Conservation (phyloP, 441 rosid genomes). For the Melastoma candidum region DNA sequence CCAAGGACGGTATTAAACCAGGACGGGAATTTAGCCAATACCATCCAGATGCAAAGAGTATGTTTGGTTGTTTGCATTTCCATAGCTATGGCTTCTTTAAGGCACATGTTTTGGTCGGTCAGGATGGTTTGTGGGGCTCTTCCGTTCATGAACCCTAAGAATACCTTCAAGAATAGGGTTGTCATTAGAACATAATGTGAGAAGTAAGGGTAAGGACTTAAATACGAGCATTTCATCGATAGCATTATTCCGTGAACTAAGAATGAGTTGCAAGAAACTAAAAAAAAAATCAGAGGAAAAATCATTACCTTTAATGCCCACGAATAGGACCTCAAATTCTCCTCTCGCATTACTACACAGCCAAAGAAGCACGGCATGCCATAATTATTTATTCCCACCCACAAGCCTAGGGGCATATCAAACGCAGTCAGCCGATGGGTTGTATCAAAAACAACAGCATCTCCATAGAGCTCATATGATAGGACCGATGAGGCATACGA, state of each 20-base stretch:
- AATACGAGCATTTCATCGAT: not conserved
- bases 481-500: slow-evolving; percentile 87
- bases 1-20: slow-evolving; percentile 94
- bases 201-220: slow-evolving; percentile 6
- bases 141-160: slow-evolving; percentile 81
- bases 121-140: slow-evolving; percentile 86
- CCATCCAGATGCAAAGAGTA: slow-evolving; percentile 96
- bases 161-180: slow-evolving; percentile 36
- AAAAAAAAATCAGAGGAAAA: not conserved
- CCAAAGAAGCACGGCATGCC: slow-evolving; percentile 98
- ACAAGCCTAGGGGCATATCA: slow-evolving; percentile 95
- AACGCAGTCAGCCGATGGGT: slow-evolving; percentile 83
- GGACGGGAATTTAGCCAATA: slow-evolving; percentile 89
- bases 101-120: slow-evolving; percentile 87
- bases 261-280: not conserved
- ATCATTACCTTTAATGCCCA: slow-evolving; percentile 91
- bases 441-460: slow-evolving; percentile 89
- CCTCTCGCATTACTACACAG: slow-evolving; percentile 76
- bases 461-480: slow-evolving; percentile 82
- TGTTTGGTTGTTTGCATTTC: slow-evolving; percentile 85
- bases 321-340: slow-evolving; percentile 64
- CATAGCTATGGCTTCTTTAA: slow-evolving; percentile 83
- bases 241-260: not conserved
- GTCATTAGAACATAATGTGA: slow-evolving; percentile 12
- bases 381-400: slow-evolving; percentile 89